Evolutionary conservation across 148 eudicot species (phyloP).

Genomic region (Vaccinium myrtillus): DNA sequence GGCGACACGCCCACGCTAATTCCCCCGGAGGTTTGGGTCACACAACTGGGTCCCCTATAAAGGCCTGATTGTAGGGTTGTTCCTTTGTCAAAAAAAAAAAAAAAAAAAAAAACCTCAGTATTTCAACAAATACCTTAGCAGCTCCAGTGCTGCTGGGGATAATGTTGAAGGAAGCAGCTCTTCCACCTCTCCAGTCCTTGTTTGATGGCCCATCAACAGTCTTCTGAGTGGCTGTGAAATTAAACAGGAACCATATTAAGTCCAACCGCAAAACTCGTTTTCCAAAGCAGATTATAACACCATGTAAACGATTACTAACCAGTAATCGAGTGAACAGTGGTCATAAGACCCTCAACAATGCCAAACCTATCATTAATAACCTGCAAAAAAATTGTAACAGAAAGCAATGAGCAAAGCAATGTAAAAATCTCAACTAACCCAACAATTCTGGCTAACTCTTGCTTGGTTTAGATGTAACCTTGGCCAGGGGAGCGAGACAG

Average conservation of each 20-base stretch:
- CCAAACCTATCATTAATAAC: slow-evolving; percentile 61
- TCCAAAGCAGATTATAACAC: not conserved
- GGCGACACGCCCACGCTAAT: too few species aligned
- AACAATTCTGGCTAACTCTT: not conserved
- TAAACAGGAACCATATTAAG: not conserved
- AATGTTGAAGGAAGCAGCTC: slow-evolving; percentile 81
- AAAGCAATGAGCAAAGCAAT: not conserved
- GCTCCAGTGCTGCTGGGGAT: slow-evolving; percentile 90
- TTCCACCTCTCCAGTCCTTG: slow-evolving; percentile 82
- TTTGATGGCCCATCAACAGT: slow-evolving; percentile 74
- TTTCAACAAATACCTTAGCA: slow-evolving; percentile 44
- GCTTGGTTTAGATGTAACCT: slow-evolving; percentile 28
- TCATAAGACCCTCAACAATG: slow-evolving; percentile 32
- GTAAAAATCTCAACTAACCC: not conserved
- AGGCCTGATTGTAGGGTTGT: too few species aligned
- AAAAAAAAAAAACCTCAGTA: not conserved
- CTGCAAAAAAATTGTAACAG: slow-evolving; percentile 15
- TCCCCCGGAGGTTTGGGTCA: too few species aligned
- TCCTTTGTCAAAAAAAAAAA: too few species aligned
- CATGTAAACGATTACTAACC: slow-evolving; percentile 26
- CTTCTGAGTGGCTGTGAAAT: slow-evolving; percentile 53
- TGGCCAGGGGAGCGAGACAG: slow-evolving; percentile 73
- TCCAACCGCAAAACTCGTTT: not conserved
- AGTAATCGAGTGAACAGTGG: slow-evolving; percentile 66
- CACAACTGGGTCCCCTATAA: too few species aligned